These are phyloP conservation scores for Epichloe festucae DNA, from an alignment of 2,329 filamentous ascomycete species.

Conservation along the genomic window DNA sequence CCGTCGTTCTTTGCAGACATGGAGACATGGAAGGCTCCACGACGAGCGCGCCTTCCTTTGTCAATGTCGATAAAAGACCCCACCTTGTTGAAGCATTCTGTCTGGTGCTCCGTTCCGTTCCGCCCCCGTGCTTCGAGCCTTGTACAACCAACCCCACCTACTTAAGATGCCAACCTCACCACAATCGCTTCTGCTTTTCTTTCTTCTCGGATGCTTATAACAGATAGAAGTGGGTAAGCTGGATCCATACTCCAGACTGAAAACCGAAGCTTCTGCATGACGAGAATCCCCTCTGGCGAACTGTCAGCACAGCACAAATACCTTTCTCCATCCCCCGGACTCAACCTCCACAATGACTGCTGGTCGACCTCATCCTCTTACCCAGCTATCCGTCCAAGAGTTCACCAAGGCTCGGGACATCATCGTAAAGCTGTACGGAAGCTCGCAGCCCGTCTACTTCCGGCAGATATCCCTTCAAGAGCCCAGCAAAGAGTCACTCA, in stretches of 20 bases:
- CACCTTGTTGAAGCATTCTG: neutral
- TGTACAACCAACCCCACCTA: no score
- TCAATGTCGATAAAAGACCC: neutral
- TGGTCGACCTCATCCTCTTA: conserved; percentile 28
- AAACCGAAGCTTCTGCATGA: no score
- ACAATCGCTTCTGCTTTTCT: no score
- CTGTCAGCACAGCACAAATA: no score
- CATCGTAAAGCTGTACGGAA: conserved; percentile 22
- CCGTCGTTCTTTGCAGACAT: neutral
- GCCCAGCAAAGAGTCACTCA: conserved; percentile 43
- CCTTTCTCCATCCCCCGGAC: neutral
- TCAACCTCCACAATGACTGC: neutral
- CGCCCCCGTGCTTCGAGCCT: no score
- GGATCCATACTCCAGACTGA: no score
- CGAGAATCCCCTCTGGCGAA: no score
- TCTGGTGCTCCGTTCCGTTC: no score
- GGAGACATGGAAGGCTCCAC: neutral
- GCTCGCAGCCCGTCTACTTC: conserved; percentile 21
- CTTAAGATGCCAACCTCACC: no score
- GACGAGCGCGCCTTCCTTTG: neutral
- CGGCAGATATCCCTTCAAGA: conserved; percentile 53
- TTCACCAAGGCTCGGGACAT: conserved; percentile 32
- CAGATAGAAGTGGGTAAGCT: no score
- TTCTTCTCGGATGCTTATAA: no score
- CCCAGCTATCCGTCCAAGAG: conserved; percentile 36